Conservation (phyloP, 805 yeast species). For the Kazachstania kunashirensis region DNA sequence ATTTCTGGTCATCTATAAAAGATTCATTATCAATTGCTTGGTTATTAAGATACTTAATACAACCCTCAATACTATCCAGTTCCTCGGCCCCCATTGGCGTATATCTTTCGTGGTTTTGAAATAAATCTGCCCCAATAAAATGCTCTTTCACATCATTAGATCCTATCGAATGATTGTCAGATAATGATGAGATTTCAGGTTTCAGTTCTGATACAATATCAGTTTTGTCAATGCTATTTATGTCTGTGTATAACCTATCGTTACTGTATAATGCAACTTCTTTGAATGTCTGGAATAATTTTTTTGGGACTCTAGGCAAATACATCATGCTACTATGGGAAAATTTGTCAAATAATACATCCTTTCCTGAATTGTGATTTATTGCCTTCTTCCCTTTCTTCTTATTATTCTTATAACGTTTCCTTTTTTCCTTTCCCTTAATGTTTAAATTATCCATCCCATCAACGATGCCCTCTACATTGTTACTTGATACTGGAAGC, state of each 20-base stretch:
- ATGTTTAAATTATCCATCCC: not conserved
- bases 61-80: conserved; percentile 17
- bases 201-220: conserved; percentile 9
- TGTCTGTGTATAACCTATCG: conserved; percentile 2
- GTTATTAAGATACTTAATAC: conserved; percentile 14
- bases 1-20: conserved; percentile 6
- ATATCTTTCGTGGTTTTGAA: conserved; percentile 13
- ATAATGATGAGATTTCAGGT: conserved; percentile 6
- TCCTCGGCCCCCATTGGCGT: conserved; percentile 14
- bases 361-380: too few relatives aligned
- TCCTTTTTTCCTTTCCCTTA: too few relatives aligned
- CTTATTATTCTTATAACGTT: too few relatives aligned
- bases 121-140: conserved; percentile 20
- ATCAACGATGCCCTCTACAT: too few relatives aligned
- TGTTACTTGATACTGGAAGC: too few relatives aligned
- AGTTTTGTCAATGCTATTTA: not conserved
- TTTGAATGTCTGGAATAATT: conserved; percentile 11
- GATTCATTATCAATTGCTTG: conserved; percentile 3
- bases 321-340: not conserved
- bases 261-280: conserved; percentile 16
- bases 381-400: too few relatives aligned
- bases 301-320: conserved; percentile 7
- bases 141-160: conserved; percentile 7
- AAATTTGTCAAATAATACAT: conserved; percentile 1
- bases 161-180: not conserved